Base-by-base conservation (phyloP, 306 rosid genomes). In the Pueraria montana region DNA sequence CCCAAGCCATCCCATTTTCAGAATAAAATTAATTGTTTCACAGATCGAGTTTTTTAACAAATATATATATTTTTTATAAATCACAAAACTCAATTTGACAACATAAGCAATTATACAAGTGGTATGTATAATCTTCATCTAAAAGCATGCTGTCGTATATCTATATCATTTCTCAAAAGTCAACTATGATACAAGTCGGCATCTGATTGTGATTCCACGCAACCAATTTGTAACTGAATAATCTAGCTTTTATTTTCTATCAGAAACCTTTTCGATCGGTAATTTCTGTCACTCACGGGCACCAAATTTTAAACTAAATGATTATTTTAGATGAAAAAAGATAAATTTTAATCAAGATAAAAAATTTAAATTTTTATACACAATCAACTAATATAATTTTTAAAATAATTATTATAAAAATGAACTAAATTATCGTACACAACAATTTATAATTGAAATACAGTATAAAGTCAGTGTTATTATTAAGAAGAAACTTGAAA, bases 101-200 rank as follows among this genome's bases (percentile, higher is more conserved):
- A 11, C 50, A 1, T 18, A 55, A 73, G 78, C 26, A 73, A 49
- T 17, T n/a, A n/a, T 49, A 72, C 17, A 66, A 66, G 49, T 66
- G 49, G 13, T 24, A 27, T 69, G 23, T n/a, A n/a, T n/a, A n/a
- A 24, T 5, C 65, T 5, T 36, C 74, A 64, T 24, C 43, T 18
- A 26, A 20, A 49, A 32, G 0, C 34, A 67, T 50, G 55, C 3
- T 30, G 63, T 52, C 1, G 8, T 56, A 52, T 21, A 16, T 12
- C 56, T n/a, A n/a, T n/a, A n/a, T n/a, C 40, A 20, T 55, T 56
- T 56, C 11, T 2, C 17, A 70, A 80, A 80, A 42, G 71, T 80
- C 78, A 70, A 70, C 62, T 17, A 53, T 14, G 27, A 34, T 16
- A 48, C 23, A 38, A 43, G 10, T 53, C 18, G 42, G 3, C 52